Percentiles rank a stretch among this genome's conserved stretches.
These are phyloP conservation scores for Phytophthora agathidicida DNA, from an alignment of 352 stramenopile genomes.

Conservation along the genomic window DNA sequence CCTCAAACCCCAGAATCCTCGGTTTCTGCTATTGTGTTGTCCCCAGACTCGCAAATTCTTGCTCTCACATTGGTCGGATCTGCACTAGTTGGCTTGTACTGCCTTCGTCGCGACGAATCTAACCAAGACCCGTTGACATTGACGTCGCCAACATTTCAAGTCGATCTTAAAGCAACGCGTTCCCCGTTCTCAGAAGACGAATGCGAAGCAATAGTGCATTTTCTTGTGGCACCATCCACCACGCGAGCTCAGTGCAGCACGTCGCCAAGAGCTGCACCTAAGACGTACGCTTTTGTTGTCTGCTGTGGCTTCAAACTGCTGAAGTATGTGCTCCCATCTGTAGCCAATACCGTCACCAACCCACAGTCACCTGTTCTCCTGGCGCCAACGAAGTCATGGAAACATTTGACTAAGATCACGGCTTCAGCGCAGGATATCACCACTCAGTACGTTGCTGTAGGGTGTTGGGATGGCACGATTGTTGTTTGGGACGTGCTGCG, in stretches of 20 bases:
- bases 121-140: constrained; percentile 1
- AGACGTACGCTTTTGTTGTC: constrained; percentile 40
- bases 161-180: constrained; percentile 17
- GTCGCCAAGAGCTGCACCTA: constrained; percentile 5
- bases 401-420: constrained; percentile 47
- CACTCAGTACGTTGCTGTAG: constrained; percentile 53
- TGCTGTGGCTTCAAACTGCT: constrained; percentile 39
- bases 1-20: constrained; percentile 4
- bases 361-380: not conserved
- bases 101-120: not conserved
- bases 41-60: constrained; percentile 31
- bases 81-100: constrained; percentile 11
- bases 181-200: constrained; percentile 6
- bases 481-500: constrained; percentile 63
- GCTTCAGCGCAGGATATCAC: constrained; percentile 43
- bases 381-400: constrained; percentile 29
- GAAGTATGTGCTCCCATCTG: constrained; percentile 34
- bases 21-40: constrained; percentile 22
- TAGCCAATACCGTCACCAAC: not conserved
- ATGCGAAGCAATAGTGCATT: constrained; percentile 18
- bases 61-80: constrained; percentile 21
- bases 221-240: constrained; percentile 25
- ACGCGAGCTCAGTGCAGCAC: not conserved
- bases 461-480: constrained; percentile 50
- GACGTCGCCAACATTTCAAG: constrained; percentile 14